Percentiles rank a stretch among this genome's conserved stretches.
Evolutionary conservation across 176 grass and related monocot species (phyloP).

Genomic region (Musa acuminata): DNA sequence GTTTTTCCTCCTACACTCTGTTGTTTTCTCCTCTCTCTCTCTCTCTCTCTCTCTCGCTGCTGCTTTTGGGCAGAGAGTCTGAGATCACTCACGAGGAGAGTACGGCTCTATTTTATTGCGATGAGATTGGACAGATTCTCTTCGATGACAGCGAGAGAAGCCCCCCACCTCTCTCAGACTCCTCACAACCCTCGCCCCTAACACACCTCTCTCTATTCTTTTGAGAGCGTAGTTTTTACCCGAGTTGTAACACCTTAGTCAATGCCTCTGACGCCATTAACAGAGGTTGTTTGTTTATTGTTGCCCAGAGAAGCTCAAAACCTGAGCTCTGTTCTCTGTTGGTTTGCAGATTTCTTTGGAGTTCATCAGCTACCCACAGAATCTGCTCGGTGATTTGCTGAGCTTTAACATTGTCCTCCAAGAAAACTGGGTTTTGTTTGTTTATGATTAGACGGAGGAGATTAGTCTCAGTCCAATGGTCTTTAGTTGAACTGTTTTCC

Average conservation of each 20-base stretch:
- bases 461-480: neutral
- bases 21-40: neutral
- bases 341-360: neutral
- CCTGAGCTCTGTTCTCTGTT: neutral
- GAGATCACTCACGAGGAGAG: slow-evolving; percentile 51
- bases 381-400: too few relatives aligned
- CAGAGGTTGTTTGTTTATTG: too few relatives aligned
- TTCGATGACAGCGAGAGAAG: slow-evolving; percentile 4
- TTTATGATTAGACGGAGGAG: too few relatives aligned
- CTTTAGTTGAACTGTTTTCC: neutral
- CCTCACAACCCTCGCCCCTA: neutral
- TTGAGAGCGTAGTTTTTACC: neutral
- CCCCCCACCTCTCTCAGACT: slow-evolving; percentile 6
- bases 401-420: too few relatives aligned
- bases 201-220: slow-evolving; percentile 10
- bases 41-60: neutral
- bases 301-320: neutral
- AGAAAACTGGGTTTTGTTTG: too few relatives aligned
- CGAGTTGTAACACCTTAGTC: too few relatives aligned
- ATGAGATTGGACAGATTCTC: slow-evolving; percentile 69
- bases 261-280: neutral
- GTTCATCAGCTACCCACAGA: neutral
- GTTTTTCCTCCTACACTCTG: neutral
- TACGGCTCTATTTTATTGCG: slow-evolving; percentile 53
- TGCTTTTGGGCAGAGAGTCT: neutral